phyloP scores from a whole-genome alignment of 768 basidiomycete species.

The Coprinopsis cinerea region DNA sequence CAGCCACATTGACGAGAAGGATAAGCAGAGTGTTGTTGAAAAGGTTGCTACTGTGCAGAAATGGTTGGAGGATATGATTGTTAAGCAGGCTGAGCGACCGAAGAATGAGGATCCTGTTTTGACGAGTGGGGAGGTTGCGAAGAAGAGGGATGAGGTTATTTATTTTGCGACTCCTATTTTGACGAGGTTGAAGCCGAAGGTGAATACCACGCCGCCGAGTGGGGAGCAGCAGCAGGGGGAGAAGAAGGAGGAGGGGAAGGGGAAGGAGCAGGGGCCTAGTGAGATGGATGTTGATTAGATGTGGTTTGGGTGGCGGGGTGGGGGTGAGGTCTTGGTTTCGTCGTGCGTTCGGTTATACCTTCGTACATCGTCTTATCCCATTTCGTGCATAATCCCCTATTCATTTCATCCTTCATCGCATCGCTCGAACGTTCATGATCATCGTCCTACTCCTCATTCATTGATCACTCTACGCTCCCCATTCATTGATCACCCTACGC shows the following conservation, averaged over 20 bases:
- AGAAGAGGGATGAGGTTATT: constrained; percentile 89
- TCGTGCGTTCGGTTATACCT: too few species aligned
- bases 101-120: constrained; percentile 88
- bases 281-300: constrained; percentile 84
- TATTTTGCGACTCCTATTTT: constrained; percentile 89
- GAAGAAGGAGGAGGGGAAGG: constrained; percentile 34
- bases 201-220: constrained; percentile 27
- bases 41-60: constrained; percentile 85
- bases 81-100: constrained; percentile 78
- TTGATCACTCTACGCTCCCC: too few species aligned
- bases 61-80: constrained; percentile 93
- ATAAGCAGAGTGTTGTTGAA: constrained; percentile 82
- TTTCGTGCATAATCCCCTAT: too few species aligned
- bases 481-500: too few species aligned
- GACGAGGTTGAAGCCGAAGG: constrained; percentile 88
- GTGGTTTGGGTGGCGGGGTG: too few species aligned
- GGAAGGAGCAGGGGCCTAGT: too few species aligned
- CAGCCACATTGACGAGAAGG: constrained; percentile 85
- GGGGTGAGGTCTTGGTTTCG: too few species aligned
- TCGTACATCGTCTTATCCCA: too few species aligned
- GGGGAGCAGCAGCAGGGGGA: constrained; percentile 36
- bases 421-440: too few species aligned
- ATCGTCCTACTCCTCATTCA: too few species aligned
- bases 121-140: constrained; percentile 73
- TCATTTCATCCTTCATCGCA: too few species aligned